A percentile compares a stretch with the other conserved stretches of the same genome.
These are phyloP conservation scores for Aspergillus alliaceus DNA, from an alignment of 2,329 filamentous ascomycete species.

Conservation along the genomic window DNA sequence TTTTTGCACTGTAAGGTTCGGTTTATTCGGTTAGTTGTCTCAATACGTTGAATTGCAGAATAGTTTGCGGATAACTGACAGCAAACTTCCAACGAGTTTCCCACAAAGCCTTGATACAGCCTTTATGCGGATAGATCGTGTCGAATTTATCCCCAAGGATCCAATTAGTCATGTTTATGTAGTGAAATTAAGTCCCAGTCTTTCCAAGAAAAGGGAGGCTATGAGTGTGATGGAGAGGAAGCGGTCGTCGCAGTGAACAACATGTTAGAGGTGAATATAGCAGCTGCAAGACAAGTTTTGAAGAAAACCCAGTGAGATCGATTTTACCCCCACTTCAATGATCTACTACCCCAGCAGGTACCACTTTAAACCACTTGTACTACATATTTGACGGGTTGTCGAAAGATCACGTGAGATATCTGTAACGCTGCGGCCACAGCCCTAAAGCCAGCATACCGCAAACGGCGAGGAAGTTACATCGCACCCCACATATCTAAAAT, in stretches of 20 bases:
- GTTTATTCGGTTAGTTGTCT: neutral
- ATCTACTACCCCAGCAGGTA: too few relatives aligned
- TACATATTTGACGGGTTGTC: neutral
- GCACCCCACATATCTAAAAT: too few relatives aligned
- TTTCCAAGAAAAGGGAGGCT: too few relatives aligned
- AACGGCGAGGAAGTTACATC: neutral
- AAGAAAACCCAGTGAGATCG: neutral
- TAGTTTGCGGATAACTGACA: conserved; percentile 40
- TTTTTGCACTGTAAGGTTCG: conserved; percentile 50
- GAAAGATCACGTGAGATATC: neutral
- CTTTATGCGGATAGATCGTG: conserved; percentile 56
- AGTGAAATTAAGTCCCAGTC: neutral
- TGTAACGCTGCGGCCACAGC: neutral
- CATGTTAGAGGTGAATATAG: too few relatives aligned
- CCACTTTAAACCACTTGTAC: neutral
- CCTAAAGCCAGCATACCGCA: neutral
- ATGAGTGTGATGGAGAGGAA: neutral
- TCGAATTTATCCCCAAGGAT: conserved; percentile 50
- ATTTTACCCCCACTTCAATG: neutral
- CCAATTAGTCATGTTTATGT: conserved; percentile 25
- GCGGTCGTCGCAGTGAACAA: neutral
- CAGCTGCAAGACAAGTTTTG: too few relatives aligned
- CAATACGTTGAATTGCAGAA: neutral
- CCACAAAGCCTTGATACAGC: conserved; percentile 65
- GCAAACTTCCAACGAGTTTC: conserved; percentile 74